A percentile compares a stretch with the other conserved stretches of the same genome.
These are phyloP conservation scores for Aspergillus ustus DNA, from an alignment of 2,329 filamentous ascomycete genomes.

Conservation along the genomic window DNA sequence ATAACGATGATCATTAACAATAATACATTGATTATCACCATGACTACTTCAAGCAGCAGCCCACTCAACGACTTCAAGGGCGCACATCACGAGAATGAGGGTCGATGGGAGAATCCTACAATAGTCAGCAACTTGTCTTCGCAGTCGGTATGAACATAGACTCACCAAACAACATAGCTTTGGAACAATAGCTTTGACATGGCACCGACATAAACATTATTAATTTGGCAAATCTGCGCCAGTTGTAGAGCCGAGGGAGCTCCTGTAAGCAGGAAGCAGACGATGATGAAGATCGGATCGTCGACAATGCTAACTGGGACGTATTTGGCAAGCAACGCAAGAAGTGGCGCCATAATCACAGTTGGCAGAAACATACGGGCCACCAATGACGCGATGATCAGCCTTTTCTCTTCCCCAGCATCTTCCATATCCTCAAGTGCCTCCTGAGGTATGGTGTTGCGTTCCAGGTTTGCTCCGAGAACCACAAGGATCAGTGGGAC, in stretches of 20 bases:
- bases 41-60: slow-evolving; percentile 48
- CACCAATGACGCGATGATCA: slow-evolving; percentile 83
- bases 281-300: slow-evolving; percentile 97
- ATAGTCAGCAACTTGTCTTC: slow-evolving; percentile 24
- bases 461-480: slow-evolving; percentile 88
- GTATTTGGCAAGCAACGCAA: slow-evolving; percentile 87
- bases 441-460: slow-evolving; percentile 79
- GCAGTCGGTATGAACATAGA: slow-evolving; percentile 24
- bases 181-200: slow-evolving; percentile 95
- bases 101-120: slow-evolving; percentile 89
- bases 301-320: slow-evolving; percentile 92
- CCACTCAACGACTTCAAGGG: slow-evolving; percentile 92
- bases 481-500: slow-evolving; percentile 96
- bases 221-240: slow-evolving; percentile 98
- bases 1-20: slow-evolving; percentile 2
- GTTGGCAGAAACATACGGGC: slow-evolving; percentile 93
- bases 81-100: slow-evolving; percentile 84
- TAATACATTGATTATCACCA: background rate
- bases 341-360: slow-evolving; percentile 85
- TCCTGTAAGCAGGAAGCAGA: slow-evolving; percentile 94
- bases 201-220: slow-evolving; percentile 90
- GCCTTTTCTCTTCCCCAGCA: slow-evolving; percentile 67
- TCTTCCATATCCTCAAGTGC: slow-evolving; percentile 72
- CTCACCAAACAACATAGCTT: slow-evolving; percentile 92
- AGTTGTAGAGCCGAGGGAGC: slow-evolving; percentile 92